Conservation (phyloP, 2,329 filamentous ascomycete species). For the Cercospora berteroae region DNA sequence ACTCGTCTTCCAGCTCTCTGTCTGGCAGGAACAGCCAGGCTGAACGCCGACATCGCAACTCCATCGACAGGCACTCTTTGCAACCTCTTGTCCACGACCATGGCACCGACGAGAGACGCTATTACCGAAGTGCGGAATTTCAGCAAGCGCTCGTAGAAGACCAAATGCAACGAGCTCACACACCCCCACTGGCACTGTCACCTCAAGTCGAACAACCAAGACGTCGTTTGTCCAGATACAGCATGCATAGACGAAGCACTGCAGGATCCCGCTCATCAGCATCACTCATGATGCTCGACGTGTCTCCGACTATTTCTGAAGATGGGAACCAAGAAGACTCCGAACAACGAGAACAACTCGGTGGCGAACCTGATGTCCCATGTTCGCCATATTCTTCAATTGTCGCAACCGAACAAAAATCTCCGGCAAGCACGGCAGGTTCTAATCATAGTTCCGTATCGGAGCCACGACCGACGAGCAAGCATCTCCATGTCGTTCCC, state of each 20-base stretch:
- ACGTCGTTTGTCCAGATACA: conserved; percentile 10
- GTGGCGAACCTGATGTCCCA: neutral
- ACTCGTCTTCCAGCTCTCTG: neutral
- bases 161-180: conserved; percentile 16
- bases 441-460: neutral
- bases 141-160: conserved; percentile 23
- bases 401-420: neutral
- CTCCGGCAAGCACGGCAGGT: neutral
- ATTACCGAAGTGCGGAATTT: conserved; percentile 25
- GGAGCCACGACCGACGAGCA: neutral
- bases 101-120: conserved; percentile 19
- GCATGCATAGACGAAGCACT: conserved; percentile 7
- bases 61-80: conserved; percentile 15
- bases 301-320: neutral
- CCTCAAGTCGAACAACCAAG: neutral
- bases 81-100: conserved; percentile 14
- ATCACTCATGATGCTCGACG: conserved; percentile 15
- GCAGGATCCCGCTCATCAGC: conserved; percentile 15
- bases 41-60: conserved; percentile 12
- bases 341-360: neutral
- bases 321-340: neutral
- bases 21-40: neutral
- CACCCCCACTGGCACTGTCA: neutral
- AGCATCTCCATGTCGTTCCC: neutral
- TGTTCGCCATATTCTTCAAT: neutral